A percentile compares a stretch with the other conserved stretches of the same genome.
These are phyloP conservation scores for Fusarium concolor DNA, from an alignment of 2,329 filamentous ascomycete genomes.

Conservation along the genomic window DNA sequence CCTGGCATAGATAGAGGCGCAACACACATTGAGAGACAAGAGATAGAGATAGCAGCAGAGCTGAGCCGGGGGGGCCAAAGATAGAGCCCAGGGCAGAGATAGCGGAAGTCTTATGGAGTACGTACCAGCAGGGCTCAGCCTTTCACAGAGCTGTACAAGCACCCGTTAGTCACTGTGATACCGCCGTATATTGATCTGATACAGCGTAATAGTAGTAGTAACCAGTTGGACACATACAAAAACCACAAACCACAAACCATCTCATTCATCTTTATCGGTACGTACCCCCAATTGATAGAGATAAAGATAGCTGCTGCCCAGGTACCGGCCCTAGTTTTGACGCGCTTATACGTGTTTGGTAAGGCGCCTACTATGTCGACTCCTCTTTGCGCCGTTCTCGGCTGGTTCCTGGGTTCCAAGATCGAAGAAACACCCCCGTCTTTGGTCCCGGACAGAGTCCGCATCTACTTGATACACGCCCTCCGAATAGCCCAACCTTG, in stretches of 20 bases:
- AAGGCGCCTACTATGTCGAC: slow-evolving; percentile 27
- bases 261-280: slow-evolving; percentile 42
- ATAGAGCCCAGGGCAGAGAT: slow-evolving; percentile 26
- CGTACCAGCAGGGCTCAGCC: slow-evolving; percentile 10
- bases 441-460: slow-evolving; percentile 33
- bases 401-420: slow-evolving; percentile 38
- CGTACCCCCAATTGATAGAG: slow-evolving; percentile 38
- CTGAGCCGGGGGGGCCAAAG: slow-evolving; percentile 13
- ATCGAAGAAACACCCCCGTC: slow-evolving; percentile 4
- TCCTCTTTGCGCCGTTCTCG: slow-evolving; percentile 36
- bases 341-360: slow-evolving; percentile 19
- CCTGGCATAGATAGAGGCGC: slow-evolving; percentile 33
- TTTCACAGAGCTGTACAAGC: slow-evolving; percentile 30
- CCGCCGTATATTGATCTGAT: slow-evolving; percentile 25
- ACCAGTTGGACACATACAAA: slow-evolving; percentile 46
- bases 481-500: slow-evolving; percentile 2
- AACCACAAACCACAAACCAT: slow-evolving; percentile 12
- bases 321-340: slow-evolving; percentile 31
- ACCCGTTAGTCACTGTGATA: slow-evolving; percentile 27
- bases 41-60: slow-evolving; percentile 27
- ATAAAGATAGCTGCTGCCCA: slow-evolving; percentile 41
- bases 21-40: slow-evolving; percentile 19
- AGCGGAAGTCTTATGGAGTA: neutral
- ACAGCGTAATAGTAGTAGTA: slow-evolving; percentile 41
- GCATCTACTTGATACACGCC: slow-evolving; percentile 21